Base-by-base conservation (phyloP, 495 filamentous ascomycete species). In the Geoglossum glabrum region DNA sequence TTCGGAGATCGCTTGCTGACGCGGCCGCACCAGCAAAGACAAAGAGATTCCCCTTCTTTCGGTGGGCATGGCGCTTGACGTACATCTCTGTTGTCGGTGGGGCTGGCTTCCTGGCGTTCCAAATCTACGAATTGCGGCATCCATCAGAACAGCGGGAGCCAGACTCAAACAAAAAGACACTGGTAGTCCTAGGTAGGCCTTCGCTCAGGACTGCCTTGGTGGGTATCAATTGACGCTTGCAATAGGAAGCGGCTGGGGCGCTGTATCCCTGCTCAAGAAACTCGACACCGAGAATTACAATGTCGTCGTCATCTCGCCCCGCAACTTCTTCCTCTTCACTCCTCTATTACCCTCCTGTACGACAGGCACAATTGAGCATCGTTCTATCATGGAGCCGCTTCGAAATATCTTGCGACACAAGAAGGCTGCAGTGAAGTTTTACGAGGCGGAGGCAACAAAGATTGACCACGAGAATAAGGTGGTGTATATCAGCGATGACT, bases 321-420 rank as follows among this genome's bases (percentile, higher is more conserved):
- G 92, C 64, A 97, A 97, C 73, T 99, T 92, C 79, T 99, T 99
- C 82, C 84, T 99, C 59, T 99, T 97, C 78, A 99, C 93, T 19
- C 92, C 92, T 45, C 80, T 99, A 49, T 79, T 99, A 45, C 92
- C 92, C 55, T 95, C 88, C 67, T 97, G 93, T 72, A 96, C 92
- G 26, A 95, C 87, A 55, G 92, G 93, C 68, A 83, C 86, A 63
- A 90, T 99, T 66, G 93, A 99, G 74, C 93, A 96, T 75, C 87
- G 93, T 66, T 95, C 88, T 61, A 97, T 99, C 70, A 97, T 99
- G 90, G 92, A 99, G 75, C 92, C 92, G 28, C 80, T 99, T 61
- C 84, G 92, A 60, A 92, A 90, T 69, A 92, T 99, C 68, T 74
- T 93, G 34, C 83, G 90, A 62, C 85, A 89, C 70, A 96, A 96